Evolutionary conservation across 331 rosid genomes (phyloP).

Genomic region (Erythrophleum ivorense): DNA sequence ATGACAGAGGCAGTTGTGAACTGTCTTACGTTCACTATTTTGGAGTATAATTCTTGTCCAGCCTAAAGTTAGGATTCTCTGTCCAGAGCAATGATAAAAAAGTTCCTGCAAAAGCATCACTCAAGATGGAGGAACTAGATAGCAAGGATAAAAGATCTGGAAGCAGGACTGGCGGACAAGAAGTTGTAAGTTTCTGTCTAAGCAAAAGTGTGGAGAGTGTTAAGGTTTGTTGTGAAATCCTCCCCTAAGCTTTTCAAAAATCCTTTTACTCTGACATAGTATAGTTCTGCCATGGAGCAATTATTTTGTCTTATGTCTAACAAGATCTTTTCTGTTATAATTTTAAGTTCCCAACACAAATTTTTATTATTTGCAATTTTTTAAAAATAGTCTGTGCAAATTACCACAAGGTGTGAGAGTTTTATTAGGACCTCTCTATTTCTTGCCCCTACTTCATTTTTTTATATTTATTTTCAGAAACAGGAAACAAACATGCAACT

Average conservation of each 20-base stretch:
- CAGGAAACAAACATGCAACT: slow-evolving; percentile 30
- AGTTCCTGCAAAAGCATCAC: slow-evolving; percentile 47
- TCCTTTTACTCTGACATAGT: slow-evolving; percentile 19
- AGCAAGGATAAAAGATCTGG: slow-evolving; percentile 40
- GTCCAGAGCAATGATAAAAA: slow-evolving; percentile 42
- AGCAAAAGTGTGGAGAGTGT: slow-evolving; percentile 45
- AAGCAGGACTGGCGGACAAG: slow-evolving; percentile 45
- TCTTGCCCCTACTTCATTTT: slow-evolving; percentile 13
- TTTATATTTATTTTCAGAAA: slow-evolving; percentile 2
- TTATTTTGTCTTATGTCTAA: background rate
- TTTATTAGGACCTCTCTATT: background rate
- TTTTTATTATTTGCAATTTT: slow-evolving; percentile 8
- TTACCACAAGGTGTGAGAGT: background rate
- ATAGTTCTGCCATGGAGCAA: slow-evolving; percentile 30
- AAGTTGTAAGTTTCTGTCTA: slow-evolving; percentile 39
- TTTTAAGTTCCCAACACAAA: background rate
- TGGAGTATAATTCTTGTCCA: background rate
- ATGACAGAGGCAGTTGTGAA: background rate
- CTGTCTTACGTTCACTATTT: background rate
- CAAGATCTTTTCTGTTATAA: background rate
- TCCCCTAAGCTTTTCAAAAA: background rate
- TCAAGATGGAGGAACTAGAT: slow-evolving; percentile 44
- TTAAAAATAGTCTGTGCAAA: background rate
- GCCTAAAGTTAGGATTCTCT: slow-evolving; percentile 36
- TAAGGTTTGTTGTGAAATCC: slow-evolving; percentile 44